Percentiles rank a stretch among this genome's conserved stretches.
Conservation (phyloP, 441 rosid species). For the Croton setiger region DNA sequence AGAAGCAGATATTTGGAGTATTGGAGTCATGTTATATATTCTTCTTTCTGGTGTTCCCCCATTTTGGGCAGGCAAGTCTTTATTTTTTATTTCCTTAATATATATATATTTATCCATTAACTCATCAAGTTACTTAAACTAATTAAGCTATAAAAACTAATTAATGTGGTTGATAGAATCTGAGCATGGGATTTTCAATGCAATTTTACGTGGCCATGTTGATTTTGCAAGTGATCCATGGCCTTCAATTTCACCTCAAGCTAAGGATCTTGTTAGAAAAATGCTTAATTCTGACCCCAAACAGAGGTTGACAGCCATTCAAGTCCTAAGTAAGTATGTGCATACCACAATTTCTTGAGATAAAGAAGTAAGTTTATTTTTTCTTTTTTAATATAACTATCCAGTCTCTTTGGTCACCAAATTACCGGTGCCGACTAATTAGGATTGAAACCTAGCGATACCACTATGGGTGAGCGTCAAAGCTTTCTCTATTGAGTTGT, state of each 20-base stretch:
- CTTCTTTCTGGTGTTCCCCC: conserved; percentile 93
- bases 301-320: conserved; percentile 82
- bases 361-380: too few species aligned
- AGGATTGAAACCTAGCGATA: too few species aligned
- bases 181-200: conserved; percentile 97
- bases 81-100: neutral
- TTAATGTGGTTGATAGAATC: conserved; percentile 49
- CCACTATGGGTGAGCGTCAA: too few species aligned
- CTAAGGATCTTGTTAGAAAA: conserved; percentile 80
- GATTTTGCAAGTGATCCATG: conserved; percentile 96
- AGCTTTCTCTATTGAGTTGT: too few species aligned
- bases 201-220: conserved; percentile 79
- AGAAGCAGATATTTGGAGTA: conserved; percentile 98
- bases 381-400: too few species aligned
- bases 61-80: conserved; percentile 87
- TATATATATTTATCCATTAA: neutral
- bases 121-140: neutral
- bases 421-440: too few species aligned
- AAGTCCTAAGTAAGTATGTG: conserved; percentile 73
- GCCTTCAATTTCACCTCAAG: conserved; percentile 91
- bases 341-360: too few species aligned
- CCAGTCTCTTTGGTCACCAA: too few species aligned
- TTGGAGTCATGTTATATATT: conserved; percentile 91
- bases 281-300: conserved; percentile 95
- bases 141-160: too few species aligned